Evolutionary conservation across 2,329 filamentous ascomycete species (phyloP).

Genomic region (Blumeriella jaapii): DNA sequence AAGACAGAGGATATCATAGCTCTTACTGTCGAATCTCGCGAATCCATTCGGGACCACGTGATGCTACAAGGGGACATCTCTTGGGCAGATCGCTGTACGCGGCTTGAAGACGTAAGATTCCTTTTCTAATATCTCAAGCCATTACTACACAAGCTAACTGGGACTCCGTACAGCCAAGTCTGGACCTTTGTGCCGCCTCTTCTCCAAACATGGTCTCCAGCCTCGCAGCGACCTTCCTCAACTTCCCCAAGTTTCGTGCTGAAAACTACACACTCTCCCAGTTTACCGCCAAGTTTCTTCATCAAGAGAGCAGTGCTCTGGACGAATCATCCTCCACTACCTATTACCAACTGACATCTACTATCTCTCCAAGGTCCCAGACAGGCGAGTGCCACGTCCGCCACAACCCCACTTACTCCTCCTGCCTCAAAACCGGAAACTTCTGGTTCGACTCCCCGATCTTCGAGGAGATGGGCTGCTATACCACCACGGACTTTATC

Average conservation of each 20-base stretch:
- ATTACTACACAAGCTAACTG: neutral
- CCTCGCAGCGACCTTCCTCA: slow-evolving; percentile 6
- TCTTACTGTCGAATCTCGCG: slow-evolving; percentile 6
- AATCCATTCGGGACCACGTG: slow-evolving; percentile 3
- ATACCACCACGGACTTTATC: slow-evolving; percentile 4
- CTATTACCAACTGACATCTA: neutral
- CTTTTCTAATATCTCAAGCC: neutral
- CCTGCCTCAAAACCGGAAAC: slow-evolving; percentile 6
- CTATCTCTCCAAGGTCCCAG: too few relatives aligned
- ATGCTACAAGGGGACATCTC: slow-evolving; percentile 1
- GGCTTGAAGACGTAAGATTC: slow-evolving; percentile 5
- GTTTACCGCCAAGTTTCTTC: neutral
- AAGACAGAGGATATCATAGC: slow-evolving; percentile 1
- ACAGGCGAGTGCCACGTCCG: neutral
- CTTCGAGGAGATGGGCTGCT: slow-evolving; percentile 7
- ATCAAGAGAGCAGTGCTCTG: neutral
- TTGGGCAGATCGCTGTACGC: slow-evolving; percentile 5
- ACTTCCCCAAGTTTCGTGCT: slow-evolving; percentile 2
- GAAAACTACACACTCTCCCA: neutral
- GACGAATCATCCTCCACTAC: neutral
- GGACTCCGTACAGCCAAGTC: neutral
- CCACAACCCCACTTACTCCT: slow-evolving; percentile 6
- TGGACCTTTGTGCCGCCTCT: slow-evolving; percentile 2
- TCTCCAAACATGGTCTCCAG: slow-evolving; percentile 1
- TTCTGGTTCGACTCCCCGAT: slow-evolving; percentile 10